Base-by-base conservation (phyloP, 768 basidiomycete genomes). In the Termitomyces titanicus region DNA sequence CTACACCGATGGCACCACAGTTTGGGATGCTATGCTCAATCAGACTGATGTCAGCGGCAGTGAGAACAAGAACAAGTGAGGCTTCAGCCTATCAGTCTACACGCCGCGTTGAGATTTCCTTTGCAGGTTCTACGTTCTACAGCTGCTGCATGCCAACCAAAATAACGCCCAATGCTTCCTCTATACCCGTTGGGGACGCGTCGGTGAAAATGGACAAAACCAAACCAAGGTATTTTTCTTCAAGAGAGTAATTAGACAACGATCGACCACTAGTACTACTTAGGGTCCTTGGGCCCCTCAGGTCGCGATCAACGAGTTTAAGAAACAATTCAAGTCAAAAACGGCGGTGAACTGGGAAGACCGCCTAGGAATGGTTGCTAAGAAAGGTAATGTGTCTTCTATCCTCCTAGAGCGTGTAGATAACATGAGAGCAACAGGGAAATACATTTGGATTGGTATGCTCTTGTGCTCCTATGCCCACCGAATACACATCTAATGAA, bases 21-120 rank as follows among this genome's bases (percentile, higher is more conserved):
- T 73, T 11, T 84, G 81, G 81, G 83, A 84, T 62, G 82, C 81
- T 35, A 83, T 82, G 79, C 74, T 83, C 52, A 84, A 83, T 64
- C 83, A 83, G 62, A 83, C 83, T 1, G 74, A 83, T 57, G 72
- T 83, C 47, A 75, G 74, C 40, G 72, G 71, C 35, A 66, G 68
- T 29, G 66, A 69, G 51, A 83, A 83, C 62, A 83, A 82, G 70
- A 83, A 84, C 63, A 83, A 84, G 81, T 82, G 43, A 42, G 47
- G 29, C 38, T 18, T 46, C 18, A 18, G 17, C 24, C 27, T 44
- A 24, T 40, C 37, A 22, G 17, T 17, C 18, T 35, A 15, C 13
- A 29, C 22, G 11, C 24, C 40, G 11, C 11, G 7, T 40, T 56
- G 38, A 48, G 47, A 51, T 15, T 35, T 50, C 35, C 20, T 45